Evolutionary conservation across 345 rosid genomes (phyloP).

Genomic region (Euphorbia lathyris): DNA sequence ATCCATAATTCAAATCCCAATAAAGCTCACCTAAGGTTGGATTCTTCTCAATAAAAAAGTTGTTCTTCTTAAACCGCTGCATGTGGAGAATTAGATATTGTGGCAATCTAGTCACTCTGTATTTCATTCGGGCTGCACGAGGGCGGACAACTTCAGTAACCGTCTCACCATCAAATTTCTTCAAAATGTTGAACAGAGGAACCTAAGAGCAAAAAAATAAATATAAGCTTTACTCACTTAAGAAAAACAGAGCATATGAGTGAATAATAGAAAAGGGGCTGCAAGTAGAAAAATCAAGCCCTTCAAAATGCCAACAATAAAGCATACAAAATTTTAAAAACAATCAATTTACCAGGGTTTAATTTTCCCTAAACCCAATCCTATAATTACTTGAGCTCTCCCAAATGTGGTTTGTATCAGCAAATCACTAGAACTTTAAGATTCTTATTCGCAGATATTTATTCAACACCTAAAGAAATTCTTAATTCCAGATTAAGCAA

Average conservation of each 20-base stretch:
- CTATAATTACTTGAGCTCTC: neutral
- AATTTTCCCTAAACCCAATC: neutral
- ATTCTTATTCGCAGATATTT: neutral
- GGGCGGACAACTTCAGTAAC: constrained; percentile 94
- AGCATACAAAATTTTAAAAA: neutral
- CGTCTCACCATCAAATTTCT: constrained; percentile 92
- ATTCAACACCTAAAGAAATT: neutral
- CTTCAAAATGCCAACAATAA: neutral
- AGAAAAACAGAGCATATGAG: neutral
- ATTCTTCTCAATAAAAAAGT: constrained; percentile 93
- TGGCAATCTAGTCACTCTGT: constrained; percentile 72
- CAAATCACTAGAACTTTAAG: neutral
- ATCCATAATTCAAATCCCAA: neutral
- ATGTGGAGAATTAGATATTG: constrained; percentile 82
- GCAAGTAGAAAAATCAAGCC: neutral
- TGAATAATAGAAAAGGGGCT: neutral
- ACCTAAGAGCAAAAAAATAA: constrained; percentile 48
- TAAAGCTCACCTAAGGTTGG: constrained; percentile 74
- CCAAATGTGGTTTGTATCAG: neutral
- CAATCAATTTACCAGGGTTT: neutral
- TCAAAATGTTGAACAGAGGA: constrained; percentile 78
- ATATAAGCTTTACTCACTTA: neutral
- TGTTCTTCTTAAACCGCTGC: constrained; percentile 89
- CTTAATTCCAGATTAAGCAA: neutral
- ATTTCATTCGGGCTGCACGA: constrained; percentile 74